Base-by-base conservation (phyloP, 1,284 basidiomycete genomes). In the Flammula alnicola region DNA sequence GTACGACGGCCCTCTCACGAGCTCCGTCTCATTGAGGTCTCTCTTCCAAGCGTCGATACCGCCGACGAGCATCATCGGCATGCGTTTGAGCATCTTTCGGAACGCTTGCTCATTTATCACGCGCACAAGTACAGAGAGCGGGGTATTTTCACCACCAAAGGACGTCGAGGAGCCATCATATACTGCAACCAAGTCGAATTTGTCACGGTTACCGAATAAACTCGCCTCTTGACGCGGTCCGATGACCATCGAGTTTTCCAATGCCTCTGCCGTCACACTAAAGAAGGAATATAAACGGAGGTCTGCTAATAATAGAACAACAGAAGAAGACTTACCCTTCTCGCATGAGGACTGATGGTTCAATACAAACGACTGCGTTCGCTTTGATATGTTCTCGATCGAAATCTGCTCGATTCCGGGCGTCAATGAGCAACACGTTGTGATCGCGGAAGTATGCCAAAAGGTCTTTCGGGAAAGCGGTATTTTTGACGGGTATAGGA, bases 141-240 rank as follows among this genome's bases (percentile, higher is more conserved):
- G 79, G 0, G 79, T 76, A 3, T 73, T 68, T 11, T 67, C 61
- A 9, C 69, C 62, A 4, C 78, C 80, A 57, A 90, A 81, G 2
- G 71, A 69, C 22, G 77, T 76, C 2, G 93, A 94, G 4, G 76
- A 71, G 36, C 81, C 70, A 67, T 99, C 95, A 67, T 94, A 95
- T 2, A 98, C 73, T 8, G 91, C 91, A n/a, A 98, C 83, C 11
- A 97, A 70, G 59, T 98, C 95, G 67, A 91, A 97, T 59, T 87
- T 86, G 63, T 93, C 82, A 22, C 96, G 87, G 49, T 89, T 86
- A 20, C 75, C 69, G 67, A 98, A 98, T 14, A 89, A 73, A 1
- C 76, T 74, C 32, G 76, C 78, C 70, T 98, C 94, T 30, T 79
- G 66, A 19, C 78, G 74, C 0, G 94, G 90, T 1, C 83, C 85